Evolutionary conservation across 106 monocot genomes (phyloP).

Genomic region (Phalaenopsis equestris): DNA sequence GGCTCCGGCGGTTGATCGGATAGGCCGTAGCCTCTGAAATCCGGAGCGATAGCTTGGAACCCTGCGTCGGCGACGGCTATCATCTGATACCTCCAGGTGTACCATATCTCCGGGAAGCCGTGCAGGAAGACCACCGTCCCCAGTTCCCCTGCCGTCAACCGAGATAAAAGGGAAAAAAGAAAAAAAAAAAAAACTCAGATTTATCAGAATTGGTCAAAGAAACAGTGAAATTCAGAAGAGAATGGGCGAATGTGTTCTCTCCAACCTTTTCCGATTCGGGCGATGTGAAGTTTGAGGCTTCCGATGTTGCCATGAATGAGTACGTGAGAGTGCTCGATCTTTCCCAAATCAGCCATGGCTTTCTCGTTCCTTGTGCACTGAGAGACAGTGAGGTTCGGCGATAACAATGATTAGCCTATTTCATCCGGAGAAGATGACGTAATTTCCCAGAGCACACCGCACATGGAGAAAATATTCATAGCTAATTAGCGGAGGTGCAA

Average conservation of each 20-base stretch:
- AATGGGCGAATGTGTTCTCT: not conserved
- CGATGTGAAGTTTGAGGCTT: constrained; percentile 51
- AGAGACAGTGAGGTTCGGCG: no score
- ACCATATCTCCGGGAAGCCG: constrained; percentile 91
- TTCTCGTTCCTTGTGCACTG: not conserved
- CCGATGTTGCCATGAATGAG: constrained; percentile 30
- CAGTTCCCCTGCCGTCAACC: constrained; percentile 24
- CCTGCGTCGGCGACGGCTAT: constrained; percentile 54
- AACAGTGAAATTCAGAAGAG: not conserved
- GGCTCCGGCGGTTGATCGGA: constrained; percentile 48
- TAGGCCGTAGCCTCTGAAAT: constrained; percentile 60
- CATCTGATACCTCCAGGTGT: constrained; percentile 91
- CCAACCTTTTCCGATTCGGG: constrained; percentile 43
- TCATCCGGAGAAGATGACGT: no score
- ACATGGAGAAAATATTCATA: no score
- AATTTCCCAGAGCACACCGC: no score
- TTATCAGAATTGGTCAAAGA: not conserved
- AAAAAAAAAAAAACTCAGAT: not conserved
- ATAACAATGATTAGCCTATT: no score
- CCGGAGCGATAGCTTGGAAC: constrained; percentile 63
- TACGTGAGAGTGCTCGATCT: constrained; percentile 44
- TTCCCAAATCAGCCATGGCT: constrained; percentile 4
- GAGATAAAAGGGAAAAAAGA: no score
- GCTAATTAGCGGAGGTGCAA: no score
- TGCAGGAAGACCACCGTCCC: constrained; percentile 60